Evolutionary conservation across 2,329 filamentous ascomycete species (phyloP).

Genomic region (Aspergillus nomiae): DNA sequence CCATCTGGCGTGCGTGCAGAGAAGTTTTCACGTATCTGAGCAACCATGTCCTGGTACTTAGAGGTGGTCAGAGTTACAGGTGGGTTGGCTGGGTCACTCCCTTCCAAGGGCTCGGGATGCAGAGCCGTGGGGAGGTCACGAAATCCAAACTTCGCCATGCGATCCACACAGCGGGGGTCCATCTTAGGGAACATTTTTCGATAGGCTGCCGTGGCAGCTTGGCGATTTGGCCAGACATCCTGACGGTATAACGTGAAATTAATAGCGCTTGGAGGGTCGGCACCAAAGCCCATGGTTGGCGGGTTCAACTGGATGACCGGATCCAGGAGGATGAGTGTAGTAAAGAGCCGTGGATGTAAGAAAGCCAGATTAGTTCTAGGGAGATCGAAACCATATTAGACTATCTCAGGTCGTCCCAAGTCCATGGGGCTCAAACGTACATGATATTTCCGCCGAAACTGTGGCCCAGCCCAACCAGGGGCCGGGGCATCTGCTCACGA

Average conservation of each 20-base stretch:
- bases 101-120: conserved; percentile 3
- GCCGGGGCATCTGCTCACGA: conserved; percentile 18
- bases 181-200: conserved; percentile 8
- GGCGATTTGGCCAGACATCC: conserved; percentile 11
- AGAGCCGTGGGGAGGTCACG: conserved; percentile 10
- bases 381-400: too few relatives aligned
- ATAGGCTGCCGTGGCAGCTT: too few relatives aligned
- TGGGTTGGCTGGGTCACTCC: neutral
- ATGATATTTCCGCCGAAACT: conserved; percentile 4
- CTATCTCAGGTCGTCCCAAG: too few relatives aligned
- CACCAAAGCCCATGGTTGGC: conserved; percentile 2
- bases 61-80: conserved; percentile 13
- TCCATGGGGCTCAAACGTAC: too few relatives aligned
- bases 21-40: conserved; percentile 3
- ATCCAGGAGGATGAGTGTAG: conserved; percentile 12
- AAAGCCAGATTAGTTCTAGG: neutral
- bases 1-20: neutral
- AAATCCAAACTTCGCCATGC: conserved; percentile 11
- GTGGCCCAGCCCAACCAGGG: conserved; percentile 19
- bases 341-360: conserved; percentile 7
- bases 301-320: conserved; percentile 14
- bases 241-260: conserved; percentile 1
- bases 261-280: neutral
- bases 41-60: conserved; percentile 5
- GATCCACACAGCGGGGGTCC: conserved; percentile 13